Evolutionary conservation across 192 early-diverging fungal genomes (phyloP).

Genomic region (Coemansia sp.): DNA sequence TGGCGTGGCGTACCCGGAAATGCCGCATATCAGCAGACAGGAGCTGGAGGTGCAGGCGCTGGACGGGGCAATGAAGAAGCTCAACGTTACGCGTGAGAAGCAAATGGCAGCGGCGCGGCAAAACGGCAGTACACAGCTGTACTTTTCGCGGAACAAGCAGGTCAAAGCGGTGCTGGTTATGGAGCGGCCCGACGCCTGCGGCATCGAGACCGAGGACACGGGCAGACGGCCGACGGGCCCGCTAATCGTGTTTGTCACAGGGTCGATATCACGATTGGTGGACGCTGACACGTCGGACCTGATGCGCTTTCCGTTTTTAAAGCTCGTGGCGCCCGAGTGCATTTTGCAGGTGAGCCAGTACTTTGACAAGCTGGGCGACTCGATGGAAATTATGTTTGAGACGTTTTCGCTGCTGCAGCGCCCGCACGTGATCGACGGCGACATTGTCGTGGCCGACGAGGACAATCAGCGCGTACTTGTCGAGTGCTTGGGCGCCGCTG

Average conservation of each 20-base stretch:
- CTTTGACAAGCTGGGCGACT: constrained; percentile 22
- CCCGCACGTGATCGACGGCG: constrained; percentile 39
- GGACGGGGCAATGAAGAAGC: constrained; percentile 20
- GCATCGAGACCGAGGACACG: constrained; percentile 7
- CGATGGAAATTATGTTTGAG: constrained; percentile 36
- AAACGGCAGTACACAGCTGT: constrained; percentile 12
- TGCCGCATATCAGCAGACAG: constrained; percentile 11
- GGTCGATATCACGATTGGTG: constrained; percentile 20
- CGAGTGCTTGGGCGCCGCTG: constrained; percentile 40
- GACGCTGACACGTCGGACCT: constrained; percentile 35
- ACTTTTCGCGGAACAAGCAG: constrained; percentile 12
- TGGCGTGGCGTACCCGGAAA: constrained; percentile 23
- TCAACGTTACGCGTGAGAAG: constrained; percentile 18
- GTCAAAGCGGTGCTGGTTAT: constrained; percentile 32
- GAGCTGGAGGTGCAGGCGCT: constrained; percentile 36
- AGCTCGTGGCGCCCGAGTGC: constrained; percentile 42
- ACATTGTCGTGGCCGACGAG: constrained; percentile 23
- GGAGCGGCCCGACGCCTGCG: constrained; percentile 13
- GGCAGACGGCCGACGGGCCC: constrained; percentile 12
- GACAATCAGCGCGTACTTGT: constrained; percentile 27
- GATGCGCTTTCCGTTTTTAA: constrained; percentile 30
- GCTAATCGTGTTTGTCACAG: constrained; percentile 31
- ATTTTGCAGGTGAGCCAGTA: constrained; percentile 16
- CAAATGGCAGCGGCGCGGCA: constrained; percentile 4
- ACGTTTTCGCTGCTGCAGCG: constrained; percentile 27